These are phyloP conservation scores for Physaria fendleri DNA, from an alignment of 345 rosid genomes.

Conservation along the genomic window DNA sequence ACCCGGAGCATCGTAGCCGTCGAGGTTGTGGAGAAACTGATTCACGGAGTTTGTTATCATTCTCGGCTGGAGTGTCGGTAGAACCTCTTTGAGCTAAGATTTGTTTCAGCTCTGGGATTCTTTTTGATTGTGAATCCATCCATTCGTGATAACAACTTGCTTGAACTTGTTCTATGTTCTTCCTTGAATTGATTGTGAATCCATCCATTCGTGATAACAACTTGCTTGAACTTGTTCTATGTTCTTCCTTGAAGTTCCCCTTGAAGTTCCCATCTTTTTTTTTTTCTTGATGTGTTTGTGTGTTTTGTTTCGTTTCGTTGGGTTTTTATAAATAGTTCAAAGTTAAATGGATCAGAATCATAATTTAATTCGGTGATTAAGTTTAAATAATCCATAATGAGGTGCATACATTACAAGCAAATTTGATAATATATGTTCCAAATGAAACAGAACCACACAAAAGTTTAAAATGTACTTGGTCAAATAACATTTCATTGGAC, in stretches of 20 bases:
- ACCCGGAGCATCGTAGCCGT: conserved; percentile 22
- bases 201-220: conserved; percentile 21
- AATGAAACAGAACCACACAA: background rate
- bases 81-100: conserved; percentile 6
- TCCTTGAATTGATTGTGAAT: conserved; percentile 7
- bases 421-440: background rate
- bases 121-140: conserved; percentile 26
- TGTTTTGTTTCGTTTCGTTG: background rate
- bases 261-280: background rate
- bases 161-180: conserved; percentile 25
- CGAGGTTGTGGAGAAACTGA: conserved; percentile 20
- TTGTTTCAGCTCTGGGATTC: too few relatives aligned
- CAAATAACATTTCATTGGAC: background rate
- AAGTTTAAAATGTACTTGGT: conserved; percentile 4
- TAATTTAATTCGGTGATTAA: background rate
- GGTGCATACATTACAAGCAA: background rate
- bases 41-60: conserved; percentile 12
- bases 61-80: background rate
- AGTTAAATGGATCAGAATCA: background rate
- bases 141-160: conserved; percentile 6
- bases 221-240: conserved; percentile 21
- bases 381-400: background rate
- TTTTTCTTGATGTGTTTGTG: background rate
- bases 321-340: conserved; percentile 11
- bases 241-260: background rate